These are phyloP conservation scores for Bipolaris victoriae DNA, from an alignment of 2,329 filamentous ascomycete species.

Conservation along the genomic window DNA sequence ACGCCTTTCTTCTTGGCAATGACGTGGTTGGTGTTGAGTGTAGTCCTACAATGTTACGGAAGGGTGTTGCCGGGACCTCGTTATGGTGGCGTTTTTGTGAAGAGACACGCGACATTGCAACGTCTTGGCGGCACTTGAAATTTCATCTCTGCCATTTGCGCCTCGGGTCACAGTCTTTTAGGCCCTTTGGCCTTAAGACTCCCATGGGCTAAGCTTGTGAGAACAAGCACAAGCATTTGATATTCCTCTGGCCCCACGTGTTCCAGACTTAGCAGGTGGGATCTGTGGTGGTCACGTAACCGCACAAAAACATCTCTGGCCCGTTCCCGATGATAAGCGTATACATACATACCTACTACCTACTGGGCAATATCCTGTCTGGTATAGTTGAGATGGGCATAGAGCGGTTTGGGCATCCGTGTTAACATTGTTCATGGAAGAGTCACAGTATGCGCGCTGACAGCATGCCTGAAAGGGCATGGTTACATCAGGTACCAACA, in stretches of 20 bases:
- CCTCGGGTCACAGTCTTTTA: neutral
- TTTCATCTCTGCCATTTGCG: slow-evolving; percentile 4
- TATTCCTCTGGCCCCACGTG: neutral
- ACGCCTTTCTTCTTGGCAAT: neutral
- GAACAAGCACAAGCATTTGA: neutral
- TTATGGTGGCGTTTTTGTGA: slow-evolving; percentile 15
- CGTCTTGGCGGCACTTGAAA: slow-evolving; percentile 13
- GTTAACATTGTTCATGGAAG: neutral
- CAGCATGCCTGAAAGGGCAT: neutral
- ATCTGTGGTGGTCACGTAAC: neutral
- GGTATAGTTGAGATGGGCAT: neutral
- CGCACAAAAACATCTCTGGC: neutral
- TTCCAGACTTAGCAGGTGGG: neutral
- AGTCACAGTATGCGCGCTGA: neutral
- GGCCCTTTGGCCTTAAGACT: neutral
- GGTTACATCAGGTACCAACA: neutral
- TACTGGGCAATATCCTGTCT: no score
- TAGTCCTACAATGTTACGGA: neutral
- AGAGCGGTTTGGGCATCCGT: neutral
- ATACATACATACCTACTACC: neutral
- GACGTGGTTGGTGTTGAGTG: neutral
- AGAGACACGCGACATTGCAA: slow-evolving; percentile 13
- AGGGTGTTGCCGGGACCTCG: slow-evolving; percentile 2
- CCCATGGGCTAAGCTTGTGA: neutral
- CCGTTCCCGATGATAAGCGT: neutral